These are phyloP conservation scores for Chalara sp. DNA, from an alignment of 2,329 filamentous ascomycete genomes.

Conservation along the genomic window DNA sequence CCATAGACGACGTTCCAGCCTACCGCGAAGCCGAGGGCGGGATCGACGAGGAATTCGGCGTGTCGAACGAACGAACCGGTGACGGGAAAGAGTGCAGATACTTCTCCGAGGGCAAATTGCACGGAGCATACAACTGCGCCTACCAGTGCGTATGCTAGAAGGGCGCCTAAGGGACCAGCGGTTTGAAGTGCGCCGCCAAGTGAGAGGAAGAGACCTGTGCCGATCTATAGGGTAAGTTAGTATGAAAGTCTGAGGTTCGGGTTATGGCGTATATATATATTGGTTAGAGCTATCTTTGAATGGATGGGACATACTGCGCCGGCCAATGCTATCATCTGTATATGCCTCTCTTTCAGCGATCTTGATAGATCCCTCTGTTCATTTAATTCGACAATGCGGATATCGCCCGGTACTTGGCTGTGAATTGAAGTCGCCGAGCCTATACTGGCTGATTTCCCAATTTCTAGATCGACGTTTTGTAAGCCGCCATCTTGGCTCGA, in stretches of 20 bases:
- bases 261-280: not conserved
- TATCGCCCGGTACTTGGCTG: not conserved
- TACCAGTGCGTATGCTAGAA: constrained; percentile 30
- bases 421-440: no score
- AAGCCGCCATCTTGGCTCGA: no score
- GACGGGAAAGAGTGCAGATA: constrained; percentile 27
- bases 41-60: constrained; percentile 29
- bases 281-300: not conserved
- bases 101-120: constrained; percentile 29
- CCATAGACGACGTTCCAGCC: constrained; percentile 28
- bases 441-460: no score
- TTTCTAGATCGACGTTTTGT: no score
- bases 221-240: constrained; percentile 15
- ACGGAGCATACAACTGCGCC: constrained; percentile 38
- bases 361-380: not conserved
- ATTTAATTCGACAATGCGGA: not conserved
- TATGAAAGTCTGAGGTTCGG: no score
- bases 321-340: constrained; percentile 34
- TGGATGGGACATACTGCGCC: constrained; percentile 17
- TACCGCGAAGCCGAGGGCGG: constrained; percentile 25
- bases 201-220: constrained; percentile 47
- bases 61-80: constrained; percentile 30
- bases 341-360: constrained; percentile 33
- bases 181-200: constrained; percentile 38
- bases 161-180: constrained; percentile 40